phyloP scores from a whole-genome alignment of 23 red algal genomes.

The Pyropia yezoensis region DNA sequence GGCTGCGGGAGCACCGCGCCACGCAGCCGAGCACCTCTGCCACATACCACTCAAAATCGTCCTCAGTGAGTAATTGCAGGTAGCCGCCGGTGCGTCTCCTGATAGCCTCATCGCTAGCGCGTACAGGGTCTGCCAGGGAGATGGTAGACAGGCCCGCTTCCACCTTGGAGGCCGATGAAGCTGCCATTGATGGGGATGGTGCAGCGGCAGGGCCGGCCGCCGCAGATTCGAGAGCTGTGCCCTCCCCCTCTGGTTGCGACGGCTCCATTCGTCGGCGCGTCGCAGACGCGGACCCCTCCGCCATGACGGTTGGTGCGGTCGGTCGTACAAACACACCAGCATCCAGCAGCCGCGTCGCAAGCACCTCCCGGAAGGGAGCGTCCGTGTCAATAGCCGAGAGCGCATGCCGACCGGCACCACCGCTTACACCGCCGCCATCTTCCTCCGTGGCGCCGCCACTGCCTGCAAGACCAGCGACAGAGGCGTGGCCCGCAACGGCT shows the following conservation, averaged over 20 bases:
- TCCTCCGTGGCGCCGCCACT: slow-evolving; percentile 8
- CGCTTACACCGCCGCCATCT: neutral
- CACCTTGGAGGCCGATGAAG: too few relatives aligned
- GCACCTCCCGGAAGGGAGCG: slow-evolving; percentile 31
- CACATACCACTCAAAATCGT: slow-evolving; percentile 81
- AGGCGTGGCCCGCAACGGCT: slow-evolving; percentile 3
- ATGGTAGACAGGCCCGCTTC: too few relatives aligned
- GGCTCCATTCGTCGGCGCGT: neutral
- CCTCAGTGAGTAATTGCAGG: slow-evolving; percentile 31
- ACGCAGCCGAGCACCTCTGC: slow-evolving; percentile 53
- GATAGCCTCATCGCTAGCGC: too few relatives aligned
- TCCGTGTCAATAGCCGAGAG: slow-evolving; percentile 17
- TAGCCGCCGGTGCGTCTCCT: slow-evolving; percentile 16
- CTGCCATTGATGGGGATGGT: too few relatives aligned
- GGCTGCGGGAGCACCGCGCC: slow-evolving; percentile 26
- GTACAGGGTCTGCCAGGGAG: too few relatives aligned
- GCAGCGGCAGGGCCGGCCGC: too few relatives aligned
- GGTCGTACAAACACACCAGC: slow-evolving; percentile 27
- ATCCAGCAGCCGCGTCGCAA: slow-evolving; percentile 32
- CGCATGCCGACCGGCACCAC: neutral
- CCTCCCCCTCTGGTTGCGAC: too few relatives aligned
- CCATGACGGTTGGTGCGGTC: too few relatives aligned
- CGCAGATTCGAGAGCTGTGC: too few relatives aligned
- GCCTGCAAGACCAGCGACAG: neutral
- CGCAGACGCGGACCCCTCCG: neutral